A percentile compares a stretch with the other conserved stretches of the same genome.
These are phyloP conservation scores for Epichloe uncinata DNA, from an alignment of 2,329 filamentous ascomycete genomes.

Conservation along the genomic window DNA sequence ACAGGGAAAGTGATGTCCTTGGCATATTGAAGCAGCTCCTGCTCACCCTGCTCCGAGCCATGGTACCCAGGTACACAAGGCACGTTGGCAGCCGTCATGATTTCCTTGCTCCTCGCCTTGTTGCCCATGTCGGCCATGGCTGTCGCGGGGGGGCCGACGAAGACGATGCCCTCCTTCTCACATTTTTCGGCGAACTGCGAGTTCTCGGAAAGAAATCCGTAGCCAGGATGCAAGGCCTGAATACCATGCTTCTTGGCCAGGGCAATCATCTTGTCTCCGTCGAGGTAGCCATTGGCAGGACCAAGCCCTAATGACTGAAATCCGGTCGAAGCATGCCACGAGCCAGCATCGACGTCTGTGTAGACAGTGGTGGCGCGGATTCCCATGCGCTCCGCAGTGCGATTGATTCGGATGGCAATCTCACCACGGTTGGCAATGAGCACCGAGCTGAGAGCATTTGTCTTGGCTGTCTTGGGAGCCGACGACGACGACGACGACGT, in stretches of 20 bases:
- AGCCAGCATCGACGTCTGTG: conserved; percentile 75
- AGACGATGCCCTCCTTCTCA: conserved; percentile 78
- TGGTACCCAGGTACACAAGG: conserved; percentile 96
- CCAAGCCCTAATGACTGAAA: conserved; percentile 77
- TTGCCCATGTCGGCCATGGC: conserved; percentile 87
- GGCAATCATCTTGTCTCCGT: conserved; percentile 82
- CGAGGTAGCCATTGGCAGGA: conserved; percentile 73
- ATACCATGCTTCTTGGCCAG: conserved; percentile 79
- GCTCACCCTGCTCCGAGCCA: conserved; percentile 63
- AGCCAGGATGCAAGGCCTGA: conserved; percentile 86
- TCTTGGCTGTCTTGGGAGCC: conserved; percentile 22
- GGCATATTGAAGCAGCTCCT: conserved; percentile 52
- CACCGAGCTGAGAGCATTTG: conserved; percentile 56
- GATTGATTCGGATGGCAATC: conserved; percentile 85
- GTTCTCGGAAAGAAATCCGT: conserved; percentile 94
- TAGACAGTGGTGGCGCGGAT: conserved; percentile 92
- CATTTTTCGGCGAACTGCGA: conserved; percentile 79
- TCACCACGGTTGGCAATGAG: conserved; percentile 95
- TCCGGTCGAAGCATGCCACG: conserved; percentile 79
- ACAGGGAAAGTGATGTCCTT: conserved; percentile 56
- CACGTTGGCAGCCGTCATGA: conserved; percentile 91
- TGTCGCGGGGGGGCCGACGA: conserved; percentile 78
- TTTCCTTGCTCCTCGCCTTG: conserved; percentile 86
- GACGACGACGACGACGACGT: conserved; percentile 11
- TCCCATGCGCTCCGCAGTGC: conserved; percentile 75